Base-by-base conservation (phyloP, 2,329 filamentous ascomycete genomes). In the Diaporthe citriasiana region DNA sequence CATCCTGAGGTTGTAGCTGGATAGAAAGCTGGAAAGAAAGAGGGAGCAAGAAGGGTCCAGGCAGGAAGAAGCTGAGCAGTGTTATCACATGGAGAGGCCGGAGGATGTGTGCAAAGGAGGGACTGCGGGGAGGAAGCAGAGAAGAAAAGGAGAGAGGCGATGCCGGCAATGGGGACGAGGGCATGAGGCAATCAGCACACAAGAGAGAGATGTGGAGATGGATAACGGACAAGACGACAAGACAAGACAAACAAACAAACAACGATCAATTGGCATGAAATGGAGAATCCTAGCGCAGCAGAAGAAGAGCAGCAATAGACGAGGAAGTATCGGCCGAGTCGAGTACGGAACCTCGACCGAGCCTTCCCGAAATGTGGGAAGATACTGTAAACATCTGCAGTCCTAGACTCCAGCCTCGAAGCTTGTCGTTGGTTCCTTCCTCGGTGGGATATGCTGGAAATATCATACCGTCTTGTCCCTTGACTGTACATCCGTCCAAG, bases 1-100 rank as follows among this genome's bases (percentile, higher is more conserved):
- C 95, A 97, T 97, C 76, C 78, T 87, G 66, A 70, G 73, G 68
- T 70, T 4, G 71, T 2, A 35, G 55, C 33, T 57, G 19, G 17
- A 25, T 10, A 9, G 5, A 8, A 25, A 33, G 59, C 40, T 63
- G 59, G 25, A 33, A 17, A 15, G 50, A 1, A 22, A 30, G 53
- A 40, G 42, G 70, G 40, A 72, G 73, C 73, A 33, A 71, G 69
- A 60, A 27, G 35, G 45, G 13, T 6, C 66, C 50, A 27, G 56
- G 22, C 40, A 25, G 68, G 38, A 5, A 68, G 45, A 59, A 68
- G 33, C 9, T 40, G 30, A 19, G 17, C 17, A 42, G 13, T 27
- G 3, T 63, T 50, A 4, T 42, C 38, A 25, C 45, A 53, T 42
- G n/a, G 8, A 22, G n/a, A 40, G 12, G 3, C 1, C 4, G 38